These are phyloP conservation scores for Sanghuangporus weigelae DNA, from an alignment of 1,284 basidiomycete species.

Conservation along the genomic window DNA sequence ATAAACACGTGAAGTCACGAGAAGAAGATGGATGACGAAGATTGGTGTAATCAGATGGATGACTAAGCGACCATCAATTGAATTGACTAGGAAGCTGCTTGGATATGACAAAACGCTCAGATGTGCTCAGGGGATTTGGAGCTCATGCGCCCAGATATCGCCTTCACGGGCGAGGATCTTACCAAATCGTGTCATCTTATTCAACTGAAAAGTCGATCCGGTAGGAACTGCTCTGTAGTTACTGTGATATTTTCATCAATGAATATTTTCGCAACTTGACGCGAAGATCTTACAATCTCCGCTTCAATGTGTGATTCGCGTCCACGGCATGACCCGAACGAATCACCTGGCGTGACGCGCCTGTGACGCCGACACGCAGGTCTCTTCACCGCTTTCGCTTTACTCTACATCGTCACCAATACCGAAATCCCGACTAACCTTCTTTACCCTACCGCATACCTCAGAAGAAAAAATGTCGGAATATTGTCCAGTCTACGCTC, in stretches of 20 bases:
- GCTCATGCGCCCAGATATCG: too few relatives aligned
- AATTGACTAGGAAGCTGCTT: not conserved
- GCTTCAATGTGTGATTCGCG: not conserved
- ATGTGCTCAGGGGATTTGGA: too few relatives aligned
- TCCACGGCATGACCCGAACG: not conserved
- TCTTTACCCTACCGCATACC: not conserved
- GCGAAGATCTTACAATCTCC: not conserved
- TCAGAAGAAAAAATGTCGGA: slow-evolving; percentile 62
- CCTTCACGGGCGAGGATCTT: too few relatives aligned
- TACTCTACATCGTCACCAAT: not conserved
- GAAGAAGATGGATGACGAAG: not conserved
- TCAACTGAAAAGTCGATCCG: too few relatives aligned
- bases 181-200: not conserved
- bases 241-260: too few relatives aligned
- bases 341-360: not conserved
- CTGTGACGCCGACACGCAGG: not conserved
- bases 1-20: not conserved
- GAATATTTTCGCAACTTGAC: not conserved
- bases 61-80: not conserved
- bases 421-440: not conserved
- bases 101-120: too few relatives aligned
- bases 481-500: slow-evolving; percentile 90
- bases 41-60: not conserved
- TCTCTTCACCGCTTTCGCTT: not conserved
- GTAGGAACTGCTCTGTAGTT: too few relatives aligned